A percentile compares a stretch with the other conserved stretches of the same genome.
These are phyloP conservation scores for Collybiopsis luxurians DNA, from an alignment of 768 basidiomycete genomes.

Conservation along the genomic window DNA sequence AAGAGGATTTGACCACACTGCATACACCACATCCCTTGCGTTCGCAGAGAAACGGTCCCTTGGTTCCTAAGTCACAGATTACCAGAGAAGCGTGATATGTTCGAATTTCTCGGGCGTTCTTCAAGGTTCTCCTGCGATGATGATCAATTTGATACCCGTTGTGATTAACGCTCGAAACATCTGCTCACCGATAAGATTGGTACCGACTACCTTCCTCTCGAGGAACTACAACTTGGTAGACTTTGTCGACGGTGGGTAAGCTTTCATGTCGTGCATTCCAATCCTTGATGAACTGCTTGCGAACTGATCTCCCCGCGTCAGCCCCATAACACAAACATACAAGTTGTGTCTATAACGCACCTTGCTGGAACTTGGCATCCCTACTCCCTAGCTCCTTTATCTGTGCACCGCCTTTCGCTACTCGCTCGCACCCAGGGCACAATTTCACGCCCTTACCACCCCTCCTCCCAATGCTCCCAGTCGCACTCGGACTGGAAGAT, in stretches of 20 bases:
- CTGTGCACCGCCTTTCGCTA: slow-evolving; percentile 18
- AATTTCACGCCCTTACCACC: slow-evolving; percentile 14
- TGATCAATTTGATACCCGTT: neutral
- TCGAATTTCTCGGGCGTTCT: neutral
- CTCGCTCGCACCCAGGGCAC: slow-evolving; percentile 32
- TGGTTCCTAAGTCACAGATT: slow-evolving; percentile 38
- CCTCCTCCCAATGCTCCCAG: slow-evolving; percentile 10
- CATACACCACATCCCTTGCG: slow-evolving; percentile 38
- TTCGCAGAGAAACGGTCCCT: slow-evolving; percentile 25
- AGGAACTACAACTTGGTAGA: slow-evolving; percentile 16
- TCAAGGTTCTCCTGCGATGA: slow-evolving; percentile 15
- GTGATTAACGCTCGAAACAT: neutral
- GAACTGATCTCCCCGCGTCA: neutral
- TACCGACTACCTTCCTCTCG: slow-evolving; percentile 25
- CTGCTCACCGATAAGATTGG: slow-evolving; percentile 3
- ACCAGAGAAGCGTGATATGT: slow-evolving; percentile 39
- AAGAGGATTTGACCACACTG: slow-evolving; percentile 31
- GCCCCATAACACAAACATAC: neutral
- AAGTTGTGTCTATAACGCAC: neutral
- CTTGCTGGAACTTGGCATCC: neutral
- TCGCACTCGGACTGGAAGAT: slow-evolving; percentile 7
- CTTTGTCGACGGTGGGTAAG: slow-evolving; percentile 2
- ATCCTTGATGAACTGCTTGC: slow-evolving; percentile 2
- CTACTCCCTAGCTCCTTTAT: slow-evolving; percentile 1
- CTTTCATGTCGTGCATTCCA: slow-evolving; percentile 3